Percentiles rank a stretch among this genome's conserved stretches.
These are phyloP conservation scores for Crithidia brevicula DNA, from an alignment of 208 protist species.

Conservation along the genomic window DNA sequence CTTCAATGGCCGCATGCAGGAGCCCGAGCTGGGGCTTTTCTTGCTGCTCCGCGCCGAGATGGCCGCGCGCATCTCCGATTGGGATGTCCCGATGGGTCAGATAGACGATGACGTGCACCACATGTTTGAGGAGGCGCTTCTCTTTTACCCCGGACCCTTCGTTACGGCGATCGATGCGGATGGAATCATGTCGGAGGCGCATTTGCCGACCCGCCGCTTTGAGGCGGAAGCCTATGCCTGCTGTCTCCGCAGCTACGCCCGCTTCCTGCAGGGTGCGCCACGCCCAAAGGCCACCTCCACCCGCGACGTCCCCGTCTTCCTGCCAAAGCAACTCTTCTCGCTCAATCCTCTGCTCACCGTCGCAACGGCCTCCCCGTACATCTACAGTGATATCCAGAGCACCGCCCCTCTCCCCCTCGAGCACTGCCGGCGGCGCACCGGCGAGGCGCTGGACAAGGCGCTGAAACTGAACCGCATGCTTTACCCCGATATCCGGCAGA, in stretches of 20 bases:
- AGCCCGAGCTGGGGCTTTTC: slow-evolving; percentile 78
- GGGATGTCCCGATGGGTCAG: slow-evolving; percentile 32
- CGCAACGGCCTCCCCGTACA: slow-evolving; percentile 56
- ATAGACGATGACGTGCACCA: slow-evolving; percentile 26
- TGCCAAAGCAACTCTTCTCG: slow-evolving; percentile 78
- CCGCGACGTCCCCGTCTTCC: slow-evolving; percentile 76
- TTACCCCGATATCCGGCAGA: slow-evolving; percentile 61
- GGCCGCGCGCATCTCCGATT: slow-evolving; percentile 67
- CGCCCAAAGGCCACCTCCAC: slow-evolving; percentile 35
- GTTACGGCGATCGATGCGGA: slow-evolving; percentile 72
- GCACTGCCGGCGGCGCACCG: slow-evolving; percentile 50
- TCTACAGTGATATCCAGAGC: slow-evolving; percentile 57
- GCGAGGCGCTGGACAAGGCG: slow-evolving; percentile 68
- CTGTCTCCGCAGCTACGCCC: slow-evolving; percentile 67
- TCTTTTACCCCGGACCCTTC: slow-evolving; percentile 71
- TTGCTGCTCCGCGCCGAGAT: slow-evolving; percentile 75
- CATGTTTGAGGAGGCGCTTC: slow-evolving; percentile 35
- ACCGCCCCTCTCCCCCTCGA: slow-evolving; percentile 47
- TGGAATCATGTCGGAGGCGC: slow-evolving; percentile 66
- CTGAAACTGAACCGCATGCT: slow-evolving; percentile 77
- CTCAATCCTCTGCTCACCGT: slow-evolving; percentile 62
- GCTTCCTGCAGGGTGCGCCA: slow-evolving; percentile 73
- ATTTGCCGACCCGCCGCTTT: slow-evolving; percentile 32
- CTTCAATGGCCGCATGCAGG: slow-evolving; percentile 38
- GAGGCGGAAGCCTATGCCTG: slow-evolving; percentile 68